Evolutionary conservation across 2,329 filamentous ascomycete genomes (phyloP), one percentile per base, ranked within the genome.

Genomic region (Gaeumannomyces tritici): DNA sequence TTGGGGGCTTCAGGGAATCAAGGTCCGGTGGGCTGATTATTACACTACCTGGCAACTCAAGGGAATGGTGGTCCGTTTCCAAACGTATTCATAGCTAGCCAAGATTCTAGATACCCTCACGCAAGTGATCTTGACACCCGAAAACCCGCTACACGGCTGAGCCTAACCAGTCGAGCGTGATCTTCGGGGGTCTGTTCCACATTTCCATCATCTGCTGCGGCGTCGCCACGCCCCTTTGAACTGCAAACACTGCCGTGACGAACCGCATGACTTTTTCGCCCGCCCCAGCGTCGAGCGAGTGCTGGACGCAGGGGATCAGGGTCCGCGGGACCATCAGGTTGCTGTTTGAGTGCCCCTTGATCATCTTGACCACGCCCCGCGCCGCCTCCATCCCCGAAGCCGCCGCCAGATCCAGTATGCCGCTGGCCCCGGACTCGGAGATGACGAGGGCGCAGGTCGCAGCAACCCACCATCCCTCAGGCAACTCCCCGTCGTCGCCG

Each of bases 291-390:
- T 61, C 51, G 18, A 61, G 11, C 1, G 33, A 31, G 28, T 55
- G 60, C 4, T 42, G 13, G 2, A 64, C 65, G 15, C 62, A 59
- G 1, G 71, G 71, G 4, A 73, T 68, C 42, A 71, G 60, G 7
- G 67, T 71, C 33, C 69, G 63, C 61, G 68, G 67, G 28, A 60
- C 63, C 24, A 67, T 63, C 31, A 73, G 61, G 65, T 71, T 73
- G 4, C 71, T 72, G 65, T 73, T 73, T n/a, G 71, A 65, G 61
- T 72, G 70, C 3, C 70, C 68, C 57, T 70, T 70, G 59, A 71
- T 11, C 60, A 27, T 12, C 31, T 55, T 24, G 29, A 27, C 27
- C 35, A n/a, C 15, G n/a, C 54, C 27, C 51, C 15, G 21, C 2
- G 9, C 26, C 4, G 12, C 18, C 21, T 31, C 24, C 18, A n/a